These are phyloP conservation scores for Prototheca wickerhamii DNA, from an alignment of 163 green algal species.

Conservation along the genomic window DNA sequence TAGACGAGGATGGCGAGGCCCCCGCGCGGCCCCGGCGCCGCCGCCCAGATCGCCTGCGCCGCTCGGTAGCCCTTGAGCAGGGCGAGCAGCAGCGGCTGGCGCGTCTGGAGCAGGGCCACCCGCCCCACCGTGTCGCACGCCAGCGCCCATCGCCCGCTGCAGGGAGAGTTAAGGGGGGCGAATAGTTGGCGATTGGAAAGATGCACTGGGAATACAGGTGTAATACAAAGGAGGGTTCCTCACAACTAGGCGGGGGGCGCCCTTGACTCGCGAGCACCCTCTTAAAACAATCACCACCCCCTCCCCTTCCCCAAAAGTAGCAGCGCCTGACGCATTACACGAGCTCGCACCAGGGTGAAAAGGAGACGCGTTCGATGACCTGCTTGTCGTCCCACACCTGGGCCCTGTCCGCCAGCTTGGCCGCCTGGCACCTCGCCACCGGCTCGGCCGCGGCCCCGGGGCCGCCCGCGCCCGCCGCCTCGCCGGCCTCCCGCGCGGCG, in stretches of 20 bases:
- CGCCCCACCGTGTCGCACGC: constrained; percentile 54
- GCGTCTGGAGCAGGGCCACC: constrained; percentile 51
- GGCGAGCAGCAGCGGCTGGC: constrained; percentile 24
- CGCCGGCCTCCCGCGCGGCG: constrained; percentile 3
- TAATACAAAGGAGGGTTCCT: no score
- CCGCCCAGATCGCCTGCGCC: constrained; percentile 9
- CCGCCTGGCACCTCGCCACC: neutral
- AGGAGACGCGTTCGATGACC: neutral
- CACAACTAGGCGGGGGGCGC: no score
- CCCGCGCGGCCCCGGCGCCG: neutral
- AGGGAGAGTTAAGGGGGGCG: neutral
- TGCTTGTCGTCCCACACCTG: constrained; percentile 27
- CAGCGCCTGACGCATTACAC: neutral
- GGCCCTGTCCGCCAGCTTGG: constrained; percentile 1
- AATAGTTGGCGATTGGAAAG: neutral
- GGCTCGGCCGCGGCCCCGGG: neutral
- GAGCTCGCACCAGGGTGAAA: constrained; percentile 8
- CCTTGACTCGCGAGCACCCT: no score
- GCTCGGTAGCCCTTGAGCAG: constrained; percentile 62
- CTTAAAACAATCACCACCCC: neutral
- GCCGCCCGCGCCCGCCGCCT: neutral
- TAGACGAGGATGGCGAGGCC: neutral
- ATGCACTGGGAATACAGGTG: neutral
- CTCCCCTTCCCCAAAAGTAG: neutral
- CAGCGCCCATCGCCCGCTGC: constrained; percentile 40